phyloP scores from a whole-genome alignment of 306 rosid species.

The Cercis canadensis region DNA sequence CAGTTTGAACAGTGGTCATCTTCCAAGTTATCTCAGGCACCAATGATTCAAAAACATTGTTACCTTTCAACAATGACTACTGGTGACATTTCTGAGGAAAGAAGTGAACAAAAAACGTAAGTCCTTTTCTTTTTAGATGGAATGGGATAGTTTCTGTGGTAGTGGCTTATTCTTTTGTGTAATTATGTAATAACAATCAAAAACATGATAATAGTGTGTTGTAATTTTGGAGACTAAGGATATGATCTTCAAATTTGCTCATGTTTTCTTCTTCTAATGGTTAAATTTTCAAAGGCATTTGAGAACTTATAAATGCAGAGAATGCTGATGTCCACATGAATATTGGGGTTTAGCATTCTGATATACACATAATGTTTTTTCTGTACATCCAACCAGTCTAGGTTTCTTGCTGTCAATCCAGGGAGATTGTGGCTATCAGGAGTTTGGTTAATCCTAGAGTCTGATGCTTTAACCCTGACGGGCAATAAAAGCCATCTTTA shows the following conservation, averaged over 20 bases:
- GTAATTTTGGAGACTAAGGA: neutral
- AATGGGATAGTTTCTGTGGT: neutral
- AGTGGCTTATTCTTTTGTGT: no score
- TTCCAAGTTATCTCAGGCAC: conserved; percentile 34
- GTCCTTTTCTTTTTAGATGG: conserved; percentile 41
- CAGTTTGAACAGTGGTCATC: conserved; percentile 36
- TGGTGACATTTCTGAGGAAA: conserved; percentile 34
- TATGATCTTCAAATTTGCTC: conserved; percentile 1
- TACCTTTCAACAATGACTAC: conserved; percentile 43
- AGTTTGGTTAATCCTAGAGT: neutral
- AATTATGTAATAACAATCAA: neutral
- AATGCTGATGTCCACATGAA: conserved; percentile 14
- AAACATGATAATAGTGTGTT: no score
- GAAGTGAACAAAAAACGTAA: conserved; percentile 46
- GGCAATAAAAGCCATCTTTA: neutral
- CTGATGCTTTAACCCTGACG: conserved; percentile 24
- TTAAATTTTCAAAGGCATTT: conserved; percentile 18
- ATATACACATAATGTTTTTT: neutral
- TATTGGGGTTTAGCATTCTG: conserved; percentile 1
- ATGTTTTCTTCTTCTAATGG: neutral
- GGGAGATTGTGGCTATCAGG: neutral
- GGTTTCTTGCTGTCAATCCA: neutral
- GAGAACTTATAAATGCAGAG: conserved; percentile 7
- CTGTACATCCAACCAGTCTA: neutral
- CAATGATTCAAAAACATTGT: conserved; percentile 33